A percentile compares a stretch with the other conserved stretches of the same genome.
These are phyloP conservation scores for Biscutella auriculata DNA, from an alignment of 441 rosid species.

Conservation along the genomic window DNA sequence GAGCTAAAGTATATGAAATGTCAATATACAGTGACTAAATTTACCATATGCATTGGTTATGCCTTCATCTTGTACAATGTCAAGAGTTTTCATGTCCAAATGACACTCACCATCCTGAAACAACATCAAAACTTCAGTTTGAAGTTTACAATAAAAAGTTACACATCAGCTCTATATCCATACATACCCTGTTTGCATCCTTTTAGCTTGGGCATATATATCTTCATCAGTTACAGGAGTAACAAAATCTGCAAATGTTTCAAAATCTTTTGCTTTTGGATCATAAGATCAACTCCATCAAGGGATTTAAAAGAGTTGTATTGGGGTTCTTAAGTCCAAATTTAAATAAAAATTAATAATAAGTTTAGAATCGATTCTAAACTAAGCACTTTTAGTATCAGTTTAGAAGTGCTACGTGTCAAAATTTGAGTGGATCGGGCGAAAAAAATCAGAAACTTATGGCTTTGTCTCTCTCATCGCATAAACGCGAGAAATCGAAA, in stretches of 20 bases:
- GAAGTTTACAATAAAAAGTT: constrained; percentile 1
- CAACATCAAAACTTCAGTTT: constrained; percentile 13
- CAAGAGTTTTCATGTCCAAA: constrained; percentile 29
- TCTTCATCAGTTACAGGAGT: constrained; percentile 15
- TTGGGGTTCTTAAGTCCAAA: no score
- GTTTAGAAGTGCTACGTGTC: no score
- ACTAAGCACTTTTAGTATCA: no score
- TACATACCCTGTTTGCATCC: constrained; percentile 24
- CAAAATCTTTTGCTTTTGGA: constrained; percentile 7
- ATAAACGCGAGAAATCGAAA: no score
- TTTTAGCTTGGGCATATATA: constrained; percentile 17
- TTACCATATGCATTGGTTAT: constrained; percentile 14
- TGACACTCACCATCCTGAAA: constrained; percentile 32
- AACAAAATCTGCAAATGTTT: not conserved
- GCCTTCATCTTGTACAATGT: constrained; percentile 25
- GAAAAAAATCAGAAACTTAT: no score
- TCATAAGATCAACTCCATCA: no score
- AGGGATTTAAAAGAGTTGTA: no score
- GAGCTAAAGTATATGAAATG: not conserved
- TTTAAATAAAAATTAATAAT: no score
- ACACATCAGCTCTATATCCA: not conserved
- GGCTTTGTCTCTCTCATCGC: no score
- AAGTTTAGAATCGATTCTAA: no score
- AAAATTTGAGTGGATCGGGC: no score
- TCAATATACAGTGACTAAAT: not conserved